Percentiles rank a stretch among this genome's conserved stretches.
Evolutionary conservation across 768 basidiomycete genomes (phyloP).

Genomic region (Tylopilus sp.): DNA sequence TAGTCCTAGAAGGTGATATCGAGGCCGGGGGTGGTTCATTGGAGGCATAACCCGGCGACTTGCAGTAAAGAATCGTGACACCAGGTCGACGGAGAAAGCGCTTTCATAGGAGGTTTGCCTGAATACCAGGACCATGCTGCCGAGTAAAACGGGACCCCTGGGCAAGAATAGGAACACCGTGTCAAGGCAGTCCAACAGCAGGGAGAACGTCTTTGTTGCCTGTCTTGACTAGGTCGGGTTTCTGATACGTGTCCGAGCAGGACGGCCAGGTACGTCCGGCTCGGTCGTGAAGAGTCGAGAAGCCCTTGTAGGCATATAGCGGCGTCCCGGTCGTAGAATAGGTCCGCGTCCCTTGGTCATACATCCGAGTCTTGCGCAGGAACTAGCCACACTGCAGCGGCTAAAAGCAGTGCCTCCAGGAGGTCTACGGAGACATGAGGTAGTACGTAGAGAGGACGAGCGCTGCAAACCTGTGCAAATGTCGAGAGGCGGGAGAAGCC

Average conservation of each 20-base stretch:
- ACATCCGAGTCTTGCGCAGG: conserved; percentile 48
- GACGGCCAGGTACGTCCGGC: conserved; percentile 50
- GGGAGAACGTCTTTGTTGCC: conserved; percentile 45
- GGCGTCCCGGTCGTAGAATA: conserved; percentile 45
- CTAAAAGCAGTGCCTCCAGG: conserved; percentile 42
- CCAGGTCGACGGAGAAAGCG: too few relatives aligned
- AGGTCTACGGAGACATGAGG: conserved; percentile 36
- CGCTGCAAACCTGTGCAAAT: conserved; percentile 3
- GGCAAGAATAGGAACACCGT: too few relatives aligned
- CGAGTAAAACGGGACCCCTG: too few relatives aligned
- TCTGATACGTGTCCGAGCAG: conserved; percentile 55
- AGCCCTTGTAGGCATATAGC: conserved; percentile 48
- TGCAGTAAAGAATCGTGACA: not conserved
- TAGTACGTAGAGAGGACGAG: conserved; percentile 17
- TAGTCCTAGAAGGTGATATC: conserved; percentile 62
- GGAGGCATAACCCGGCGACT: conserved; percentile 42
- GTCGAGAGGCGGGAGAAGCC: not conserved
- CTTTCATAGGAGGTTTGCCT: too few relatives aligned
- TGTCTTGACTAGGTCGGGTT: conserved; percentile 58
- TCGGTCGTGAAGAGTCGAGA: conserved; percentile 59
- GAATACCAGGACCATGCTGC: too few relatives aligned
- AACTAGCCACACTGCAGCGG: conserved; percentile 47
- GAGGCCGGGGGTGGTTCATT: conserved; percentile 28
- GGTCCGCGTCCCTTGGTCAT: conserved; percentile 54
- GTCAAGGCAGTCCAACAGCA: too few relatives aligned